phyloP scores from a whole-genome alignment of 1,284 basidiomycete genomes.

The Puccinia brachypodii region DNA sequence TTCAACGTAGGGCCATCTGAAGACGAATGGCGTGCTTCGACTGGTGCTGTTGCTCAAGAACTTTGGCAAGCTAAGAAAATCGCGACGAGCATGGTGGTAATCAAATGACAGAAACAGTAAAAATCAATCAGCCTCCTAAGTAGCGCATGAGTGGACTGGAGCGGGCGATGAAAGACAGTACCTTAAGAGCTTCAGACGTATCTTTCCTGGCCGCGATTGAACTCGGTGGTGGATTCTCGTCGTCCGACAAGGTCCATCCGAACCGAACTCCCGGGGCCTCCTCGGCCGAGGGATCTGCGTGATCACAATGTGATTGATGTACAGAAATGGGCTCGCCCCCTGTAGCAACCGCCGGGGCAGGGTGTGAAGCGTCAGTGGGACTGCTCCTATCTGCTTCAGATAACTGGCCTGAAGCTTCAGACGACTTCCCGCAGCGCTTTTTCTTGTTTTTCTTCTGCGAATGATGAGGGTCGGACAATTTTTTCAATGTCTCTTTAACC shows the following conservation, averaged over 20 bases:
- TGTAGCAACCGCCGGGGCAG: not conserved
- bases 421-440: not conserved
- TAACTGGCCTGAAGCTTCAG: not conserved
- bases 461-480: not conserved
- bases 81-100: too few relatives aligned
- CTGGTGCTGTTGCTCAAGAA: slow-evolving; percentile 7
- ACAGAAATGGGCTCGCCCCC: not conserved
- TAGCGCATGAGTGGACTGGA: not conserved
- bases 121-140: not conserved
- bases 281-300: not conserved
- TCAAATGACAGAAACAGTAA: not conserved
- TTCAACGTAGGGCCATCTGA: too few relatives aligned
- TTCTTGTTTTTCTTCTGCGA: slow-evolving; percentile 17
- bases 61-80: slow-evolving; percentile 6
- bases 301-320: not conserved
- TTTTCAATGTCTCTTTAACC: slow-evolving; percentile 4
- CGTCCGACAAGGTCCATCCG: slow-evolving; percentile 60
- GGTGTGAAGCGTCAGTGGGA: not conserved
- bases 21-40: not conserved
- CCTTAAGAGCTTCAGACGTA: slow-evolving; percentile 69
- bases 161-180: slow-evolving; percentile 53
- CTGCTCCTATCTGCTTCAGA: not conserved
- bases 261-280: not conserved
- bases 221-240: slow-evolving; percentile 73
- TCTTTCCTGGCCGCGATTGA: slow-evolving; percentile 76